Percentiles rank a stretch among this genome's conserved stretches.
Evolutionary conservation across 352 stramenopile genomes (phyloP).

Genomic region (Phytophthora multivora): DNA sequence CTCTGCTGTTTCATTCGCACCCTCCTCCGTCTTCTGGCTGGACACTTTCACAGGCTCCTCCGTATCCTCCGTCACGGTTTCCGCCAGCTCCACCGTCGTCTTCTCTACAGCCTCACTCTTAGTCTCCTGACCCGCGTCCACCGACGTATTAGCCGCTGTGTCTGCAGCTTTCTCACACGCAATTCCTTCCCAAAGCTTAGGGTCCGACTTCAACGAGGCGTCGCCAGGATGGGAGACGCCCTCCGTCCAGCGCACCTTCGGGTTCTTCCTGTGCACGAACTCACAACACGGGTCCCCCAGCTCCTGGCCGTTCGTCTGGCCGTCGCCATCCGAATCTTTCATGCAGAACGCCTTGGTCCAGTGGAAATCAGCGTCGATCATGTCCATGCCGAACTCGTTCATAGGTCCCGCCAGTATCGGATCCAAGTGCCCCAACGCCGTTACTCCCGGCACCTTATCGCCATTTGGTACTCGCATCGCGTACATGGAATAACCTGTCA

Average conservation of each 20-base stretch:
- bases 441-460: constrained; percentile 35
- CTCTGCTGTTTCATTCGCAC: constrained; percentile 16
- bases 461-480: constrained; percentile 38
- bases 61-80: not conserved
- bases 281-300: constrained; percentile 35
- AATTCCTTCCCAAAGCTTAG: constrained; percentile 29
- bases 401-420: constrained; percentile 25
- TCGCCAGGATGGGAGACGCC: constrained; percentile 33
- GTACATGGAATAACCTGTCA: constrained; percentile 23
- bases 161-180: constrained; percentile 14
- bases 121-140: not conserved
- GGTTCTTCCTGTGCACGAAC: constrained; percentile 24
- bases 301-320: constrained; percentile 38
- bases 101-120: constrained; percentile 1
- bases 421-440: constrained; percentile 31
- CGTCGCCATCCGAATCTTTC: constrained; percentile 37
- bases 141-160: constrained; percentile 1
- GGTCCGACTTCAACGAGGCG: constrained; percentile 23
- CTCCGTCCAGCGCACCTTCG: constrained; percentile 23
- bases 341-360: constrained; percentile 40
- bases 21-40: constrained; percentile 24
- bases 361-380: constrained; percentile 26
- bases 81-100: not conserved
- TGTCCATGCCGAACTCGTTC: constrained; percentile 40
- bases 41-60: constrained; percentile 3